These are phyloP conservation scores for Bipolaris oryzae DNA, from an alignment of 2,329 filamentous ascomycete species.

Conservation along the genomic window DNA sequence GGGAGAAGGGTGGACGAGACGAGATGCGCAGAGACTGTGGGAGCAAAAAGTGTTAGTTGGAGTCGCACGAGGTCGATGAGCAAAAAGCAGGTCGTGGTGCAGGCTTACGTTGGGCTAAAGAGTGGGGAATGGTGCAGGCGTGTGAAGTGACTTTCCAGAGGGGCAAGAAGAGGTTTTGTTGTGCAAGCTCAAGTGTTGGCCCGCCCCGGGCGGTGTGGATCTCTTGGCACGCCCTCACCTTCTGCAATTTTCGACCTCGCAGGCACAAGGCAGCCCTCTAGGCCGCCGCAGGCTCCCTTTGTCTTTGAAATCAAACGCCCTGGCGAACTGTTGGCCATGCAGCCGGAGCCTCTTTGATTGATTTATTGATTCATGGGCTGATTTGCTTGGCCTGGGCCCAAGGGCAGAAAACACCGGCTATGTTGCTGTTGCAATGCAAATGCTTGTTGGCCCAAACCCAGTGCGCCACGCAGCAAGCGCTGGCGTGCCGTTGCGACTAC, in stretches of 20 bases:
- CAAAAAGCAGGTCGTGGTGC: conserved; percentile 20
- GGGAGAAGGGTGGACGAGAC: conserved; percentile 27
- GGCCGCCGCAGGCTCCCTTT: conserved; percentile 28
- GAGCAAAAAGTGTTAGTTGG: conserved; percentile 22
- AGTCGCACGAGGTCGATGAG: conserved; percentile 18
- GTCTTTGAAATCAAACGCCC: conserved; percentile 21
- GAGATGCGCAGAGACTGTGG: conserved; percentile 35
- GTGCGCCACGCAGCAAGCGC: conserved; percentile 43
- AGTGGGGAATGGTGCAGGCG: conserved; percentile 36
- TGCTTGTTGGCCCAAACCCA: conserved; percentile 41
- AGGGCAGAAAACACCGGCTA: conserved; percentile 40
- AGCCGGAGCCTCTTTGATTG: neutral
- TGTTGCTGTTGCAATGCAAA: conserved; percentile 47
- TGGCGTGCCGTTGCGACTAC: conserved; percentile 11
- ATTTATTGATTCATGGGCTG: neutral
- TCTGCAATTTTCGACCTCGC: conserved; percentile 24
- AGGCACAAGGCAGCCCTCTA: conserved; percentile 25
- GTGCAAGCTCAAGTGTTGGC: conserved; percentile 38
- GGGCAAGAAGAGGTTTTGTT: conserved; percentile 46
- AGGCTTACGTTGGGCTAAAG: conserved; percentile 34
- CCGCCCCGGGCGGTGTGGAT: conserved; percentile 37
- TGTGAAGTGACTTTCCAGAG: conserved; percentile 34
- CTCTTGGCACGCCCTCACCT: conserved; percentile 24
- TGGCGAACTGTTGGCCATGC: neutral
- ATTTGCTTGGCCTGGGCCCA: neutral